Base-by-base conservation (phyloP, 495 filamentous ascomycete genomes). In the Venustampulla echinocandica region DNA sequence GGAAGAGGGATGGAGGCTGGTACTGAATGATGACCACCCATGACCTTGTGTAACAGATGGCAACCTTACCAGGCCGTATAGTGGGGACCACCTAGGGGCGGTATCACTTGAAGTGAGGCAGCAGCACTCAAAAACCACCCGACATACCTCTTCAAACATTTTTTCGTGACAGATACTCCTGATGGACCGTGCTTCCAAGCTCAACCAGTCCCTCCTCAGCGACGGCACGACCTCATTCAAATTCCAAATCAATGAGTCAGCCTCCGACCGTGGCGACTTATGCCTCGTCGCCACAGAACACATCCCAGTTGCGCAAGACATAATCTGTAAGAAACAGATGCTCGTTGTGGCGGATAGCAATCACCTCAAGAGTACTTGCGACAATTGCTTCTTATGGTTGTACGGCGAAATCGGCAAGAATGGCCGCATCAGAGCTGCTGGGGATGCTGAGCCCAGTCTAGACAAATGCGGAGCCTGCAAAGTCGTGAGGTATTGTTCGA, bases 1-100 rank as follows among this genome's bases (percentile, higher is more conserved):
- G 21, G 24, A 42, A 49, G 46, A 49, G 46, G 46, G 46, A 33
- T 42, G 24, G 46, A 49, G 46, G 46, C 46, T 49, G 14, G 23
- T 49, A 35, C 17, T 49, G 25, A 34, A 34, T 4, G 24, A 45
- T 18, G 20, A 19, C 28, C 42, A 30, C 25, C 27, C n/a, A 30
- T n/a, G n/a, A n/a, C n/a, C n/a, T n/a, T n/a, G n/a, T n/a, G n/a
- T n/a, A n/a, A n/a, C n/a, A n/a, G n/a, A n/a, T n/a, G n/a, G n/a
- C n/a, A n/a, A n/a, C n/a, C n/a, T n/a, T n/a, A n/a, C n/a, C n/a
- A n/a, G n/a, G n/a, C n/a, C n/a, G n/a, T n/a, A n/a, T n/a, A n/a
- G n/a, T n/a, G n/a, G n/a, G n/a, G n/a, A n/a, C n/a, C n/a, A n/a
- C n/a, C n/a, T n/a, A n/a, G n/a, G n/a, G n/a, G n/a, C n/a, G n/a